Conservation (phyloP, 352 stramenopile genomes). For the Phytophthora syringae region DNA sequence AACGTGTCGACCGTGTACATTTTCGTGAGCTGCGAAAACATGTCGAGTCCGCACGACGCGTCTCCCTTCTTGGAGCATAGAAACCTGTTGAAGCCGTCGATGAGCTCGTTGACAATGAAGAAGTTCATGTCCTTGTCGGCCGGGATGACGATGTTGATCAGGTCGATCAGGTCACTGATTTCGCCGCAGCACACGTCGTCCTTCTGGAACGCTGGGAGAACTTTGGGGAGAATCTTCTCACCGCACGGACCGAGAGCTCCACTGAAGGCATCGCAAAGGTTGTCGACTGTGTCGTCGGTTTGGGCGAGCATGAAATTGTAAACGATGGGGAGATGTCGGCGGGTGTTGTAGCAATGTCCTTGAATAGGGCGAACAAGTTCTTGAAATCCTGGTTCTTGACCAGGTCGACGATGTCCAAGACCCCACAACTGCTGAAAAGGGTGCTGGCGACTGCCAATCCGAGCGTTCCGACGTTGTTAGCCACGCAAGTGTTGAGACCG, state of each 20-base stretch:
- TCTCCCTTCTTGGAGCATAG: conserved; percentile 50
- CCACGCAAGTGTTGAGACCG: conserved; percentile 56
- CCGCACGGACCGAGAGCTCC: conserved; percentile 47
- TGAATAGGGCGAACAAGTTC: conserved; percentile 35
- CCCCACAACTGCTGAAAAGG: conserved; percentile 43
- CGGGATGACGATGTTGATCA: conserved; percentile 57
- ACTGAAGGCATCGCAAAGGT: conserved; percentile 53
- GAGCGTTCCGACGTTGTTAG: conserved; percentile 52
- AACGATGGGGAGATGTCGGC: conserved; percentile 43
- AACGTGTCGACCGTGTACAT: conserved; percentile 51
- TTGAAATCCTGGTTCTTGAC: conserved; percentile 38
- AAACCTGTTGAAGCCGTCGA: conserved; percentile 59
- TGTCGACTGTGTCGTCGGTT: conserved; percentile 38
- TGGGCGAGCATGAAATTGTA: conserved; percentile 57
- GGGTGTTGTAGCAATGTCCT: conserved; percentile 42
- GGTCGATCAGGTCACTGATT: conserved; percentile 56
- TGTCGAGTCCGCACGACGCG: conserved; percentile 46
- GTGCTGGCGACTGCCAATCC: conserved; percentile 33
- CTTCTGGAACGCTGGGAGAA: conserved; percentile 40
- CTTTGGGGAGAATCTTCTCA: conserved; percentile 40
- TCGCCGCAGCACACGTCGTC: conserved; percentile 56
- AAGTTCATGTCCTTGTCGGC: conserved; percentile 38
- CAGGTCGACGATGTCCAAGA: conserved; percentile 44
- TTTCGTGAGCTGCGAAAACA: conserved; percentile 52
- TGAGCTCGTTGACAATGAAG: conserved; percentile 61